Conservation (phyloP, 345 rosid species). For the Carallia pectinifolia region DNA sequence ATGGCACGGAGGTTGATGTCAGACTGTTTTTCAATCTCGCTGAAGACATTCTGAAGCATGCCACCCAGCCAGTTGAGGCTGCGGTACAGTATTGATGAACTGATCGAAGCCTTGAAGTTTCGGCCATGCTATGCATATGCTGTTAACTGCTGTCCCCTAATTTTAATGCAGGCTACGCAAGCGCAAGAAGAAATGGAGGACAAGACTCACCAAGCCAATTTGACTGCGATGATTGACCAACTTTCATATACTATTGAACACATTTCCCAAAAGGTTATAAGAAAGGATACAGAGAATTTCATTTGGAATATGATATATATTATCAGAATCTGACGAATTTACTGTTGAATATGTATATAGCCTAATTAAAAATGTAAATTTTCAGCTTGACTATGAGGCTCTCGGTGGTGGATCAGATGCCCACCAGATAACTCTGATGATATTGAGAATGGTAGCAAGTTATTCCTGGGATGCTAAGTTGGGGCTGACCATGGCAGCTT, state of each 20-base stretch:
- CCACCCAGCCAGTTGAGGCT: constrained; percentile 40
- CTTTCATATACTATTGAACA: constrained; percentile 21
- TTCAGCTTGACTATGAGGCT: constrained; percentile 58
- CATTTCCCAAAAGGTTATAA: constrained; percentile 27
- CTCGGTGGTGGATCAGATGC: constrained; percentile 51
- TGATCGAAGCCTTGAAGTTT: neutral
- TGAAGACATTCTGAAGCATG: constrained; percentile 64
- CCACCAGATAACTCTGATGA: constrained; percentile 41
- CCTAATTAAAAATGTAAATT: neutral
- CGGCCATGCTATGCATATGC: neutral
- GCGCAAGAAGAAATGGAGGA: constrained; percentile 19
- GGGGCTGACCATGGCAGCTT: constrained; percentile 57
- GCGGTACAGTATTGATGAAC: constrained; percentile 15
- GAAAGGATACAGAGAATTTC: neutral
- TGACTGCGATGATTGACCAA: constrained; percentile 23
- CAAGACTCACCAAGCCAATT: constrained; percentile 8
- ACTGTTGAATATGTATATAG: too few relatives aligned
- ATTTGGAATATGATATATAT: too few relatives aligned
- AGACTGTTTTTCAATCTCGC: constrained; percentile 56
- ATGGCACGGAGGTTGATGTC: constrained; percentile 64
- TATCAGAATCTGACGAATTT: too few relatives aligned
- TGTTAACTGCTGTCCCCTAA: neutral
- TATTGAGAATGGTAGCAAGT: constrained; percentile 42
- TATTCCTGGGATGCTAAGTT: constrained; percentile 59
- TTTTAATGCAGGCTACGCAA: constrained; percentile 7